These are phyloP conservation scores for Tuber calosporum DNA, from an alignment of 495 filamentous ascomycete species.

Conservation along the genomic window DNA sequence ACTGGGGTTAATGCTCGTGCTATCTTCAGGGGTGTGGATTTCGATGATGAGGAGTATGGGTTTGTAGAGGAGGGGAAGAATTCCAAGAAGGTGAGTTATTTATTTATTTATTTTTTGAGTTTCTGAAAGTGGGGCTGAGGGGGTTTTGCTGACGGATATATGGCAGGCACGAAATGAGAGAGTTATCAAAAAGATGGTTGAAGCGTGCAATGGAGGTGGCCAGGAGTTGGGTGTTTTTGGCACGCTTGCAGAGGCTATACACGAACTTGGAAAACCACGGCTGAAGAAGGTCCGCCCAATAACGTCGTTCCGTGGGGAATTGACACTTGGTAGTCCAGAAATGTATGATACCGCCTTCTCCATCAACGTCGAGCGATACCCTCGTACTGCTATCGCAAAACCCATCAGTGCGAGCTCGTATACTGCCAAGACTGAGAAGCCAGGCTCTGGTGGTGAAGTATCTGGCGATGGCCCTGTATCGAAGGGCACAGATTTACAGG, in stretches of 20 bases:
- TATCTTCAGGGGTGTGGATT: conserved; percentile 71
- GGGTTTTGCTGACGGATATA: conserved; percentile 16
- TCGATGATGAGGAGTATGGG: conserved; percentile 85
- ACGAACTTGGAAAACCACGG: conserved; percentile 61
- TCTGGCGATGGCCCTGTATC: conserved; percentile 45
- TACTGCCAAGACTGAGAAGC: conserved; percentile 49
- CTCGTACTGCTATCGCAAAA: conserved; percentile 67
- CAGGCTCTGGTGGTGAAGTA: conserved; percentile 45
- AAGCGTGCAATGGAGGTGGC: conserved; percentile 49
- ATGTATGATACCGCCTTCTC: conserved; percentile 68
- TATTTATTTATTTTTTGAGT: neutral
- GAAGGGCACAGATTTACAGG: conserved; percentile 48
- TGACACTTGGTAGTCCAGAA: conserved; percentile 70
- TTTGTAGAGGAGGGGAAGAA: conserved; percentile 90
- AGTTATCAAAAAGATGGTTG: conserved; percentile 55
- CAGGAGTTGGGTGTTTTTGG: conserved; percentile 55
- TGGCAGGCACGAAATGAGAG: conserved; percentile 54
- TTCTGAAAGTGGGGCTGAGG: neutral
- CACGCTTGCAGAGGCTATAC: conserved; percentile 76
- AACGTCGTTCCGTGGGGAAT: conserved; percentile 66
- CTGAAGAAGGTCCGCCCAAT: conserved; percentile 66
- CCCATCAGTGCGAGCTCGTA: conserved; percentile 70
- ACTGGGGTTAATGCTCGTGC: neutral
- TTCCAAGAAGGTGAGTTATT: conserved; percentile 52
- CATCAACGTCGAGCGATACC: conserved; percentile 86